These are phyloP conservation scores for Knufia fluminis DNA, from an alignment of 2,329 filamentous ascomycete species.

Conservation along the genomic window DNA sequence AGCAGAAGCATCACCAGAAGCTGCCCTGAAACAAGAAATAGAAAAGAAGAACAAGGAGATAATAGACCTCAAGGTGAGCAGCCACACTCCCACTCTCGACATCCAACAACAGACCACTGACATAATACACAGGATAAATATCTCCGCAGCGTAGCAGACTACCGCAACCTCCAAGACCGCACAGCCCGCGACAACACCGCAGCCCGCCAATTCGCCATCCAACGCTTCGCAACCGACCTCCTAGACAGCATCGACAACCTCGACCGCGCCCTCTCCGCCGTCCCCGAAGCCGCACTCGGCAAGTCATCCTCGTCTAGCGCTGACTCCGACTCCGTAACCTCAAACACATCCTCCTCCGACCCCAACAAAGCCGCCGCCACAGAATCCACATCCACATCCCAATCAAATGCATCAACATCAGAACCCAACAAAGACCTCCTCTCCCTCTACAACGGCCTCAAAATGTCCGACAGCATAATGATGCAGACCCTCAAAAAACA, in stretches of 20 bases:
- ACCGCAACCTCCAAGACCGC: constrained; percentile 94
- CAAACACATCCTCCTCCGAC: constrained; percentile 15
- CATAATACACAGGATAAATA: constrained; percentile 66
- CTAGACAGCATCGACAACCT: constrained; percentile 95
- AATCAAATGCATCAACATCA: too few species aligned
- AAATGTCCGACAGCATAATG: constrained; percentile 88
- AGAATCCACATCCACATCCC: constrained; percentile 30
- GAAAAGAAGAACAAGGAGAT: constrained; percentile 64
- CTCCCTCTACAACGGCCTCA: constrained; percentile 77
- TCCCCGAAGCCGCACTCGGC: constrained; percentile 63
- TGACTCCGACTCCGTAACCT: constrained; percentile 3
- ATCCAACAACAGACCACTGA: neutral
- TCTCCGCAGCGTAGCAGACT: constrained; percentile 87
- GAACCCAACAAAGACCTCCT: constrained; percentile 60
- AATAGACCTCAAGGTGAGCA: constrained; percentile 71
- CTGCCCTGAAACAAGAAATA: constrained; percentile 54
- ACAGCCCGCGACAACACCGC: constrained; percentile 81
- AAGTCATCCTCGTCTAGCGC: too few species aligned
- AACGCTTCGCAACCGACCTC: constrained; percentile 87
- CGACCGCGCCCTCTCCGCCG: constrained; percentile 77
- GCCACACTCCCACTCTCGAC: constrained; percentile 7
- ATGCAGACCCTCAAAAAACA: constrained; percentile 87
- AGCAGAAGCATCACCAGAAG: constrained; percentile 37
- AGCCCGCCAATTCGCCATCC: constrained; percentile 86
- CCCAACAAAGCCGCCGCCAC: constrained; percentile 32